A percentile compares a stretch with the other conserved stretches of the same genome.
Evolutionary conservation across 805 yeast species (phyloP).

Genomic region (Suhomyces kilbournensis): DNA sequence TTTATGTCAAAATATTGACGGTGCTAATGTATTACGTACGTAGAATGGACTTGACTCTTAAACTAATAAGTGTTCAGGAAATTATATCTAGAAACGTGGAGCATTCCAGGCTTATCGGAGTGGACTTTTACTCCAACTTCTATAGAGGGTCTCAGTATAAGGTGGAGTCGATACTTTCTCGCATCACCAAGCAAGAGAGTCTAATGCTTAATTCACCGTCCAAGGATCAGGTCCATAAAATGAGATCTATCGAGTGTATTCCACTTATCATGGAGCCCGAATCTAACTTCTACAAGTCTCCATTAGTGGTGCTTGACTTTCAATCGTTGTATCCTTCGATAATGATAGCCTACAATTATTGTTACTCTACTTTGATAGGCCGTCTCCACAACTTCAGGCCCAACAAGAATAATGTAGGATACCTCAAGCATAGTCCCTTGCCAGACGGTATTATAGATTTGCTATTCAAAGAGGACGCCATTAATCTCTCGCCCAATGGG

Average conservation of each 20-base stretch:
- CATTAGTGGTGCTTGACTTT: constrained; percentile 86
- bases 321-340: constrained; percentile 89
- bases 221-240: constrained; percentile 74
- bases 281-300: constrained; percentile 81
- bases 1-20: constrained; percentile 37
- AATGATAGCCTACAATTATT: constrained; percentile 86
- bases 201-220: constrained; percentile 74
- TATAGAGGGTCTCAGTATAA: constrained; percentile 92
- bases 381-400: constrained; percentile 52
- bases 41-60: constrained; percentile 42
- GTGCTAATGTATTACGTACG: constrained; percentile 47
- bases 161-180: constrained; percentile 77
- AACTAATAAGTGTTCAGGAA: constrained; percentile 60
- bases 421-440: constrained; percentile 41
- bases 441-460: constrained; percentile 56
- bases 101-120: constrained; percentile 80
- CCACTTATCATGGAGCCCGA: constrained; percentile 93
- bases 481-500: constrained; percentile 85
- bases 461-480: constrained; percentile 45
- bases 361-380: constrained; percentile 73
- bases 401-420: constrained; percentile 51
- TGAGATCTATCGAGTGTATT: constrained; percentile 80
- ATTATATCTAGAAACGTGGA: constrained; percentile 70
- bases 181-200: constrained; percentile 77
- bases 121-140: constrained; percentile 84